Base-by-base conservation (phyloP, 441 rosid species). In the Erodium moschatum region DNA sequence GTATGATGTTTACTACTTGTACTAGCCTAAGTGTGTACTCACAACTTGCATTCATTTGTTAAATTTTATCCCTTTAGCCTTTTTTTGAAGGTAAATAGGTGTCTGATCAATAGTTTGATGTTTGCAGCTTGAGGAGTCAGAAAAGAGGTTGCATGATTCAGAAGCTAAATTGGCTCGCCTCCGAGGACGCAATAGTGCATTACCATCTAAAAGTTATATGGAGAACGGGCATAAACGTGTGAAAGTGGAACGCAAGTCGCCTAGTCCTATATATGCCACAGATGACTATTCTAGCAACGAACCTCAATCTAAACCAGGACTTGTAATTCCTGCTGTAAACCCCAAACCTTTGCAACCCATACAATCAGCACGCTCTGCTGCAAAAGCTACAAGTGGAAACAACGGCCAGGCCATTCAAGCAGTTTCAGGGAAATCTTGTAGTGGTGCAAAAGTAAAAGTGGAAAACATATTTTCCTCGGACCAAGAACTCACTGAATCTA, bases 41-140 rank as follows among this genome's bases (percentile, higher is more conserved):
- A 33, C 19, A 33, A 42, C 3, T 9, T 46, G 29, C 16, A 15
- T 35, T 68, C 24, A 31, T 44, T 58, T 42, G 33, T 33, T 65
- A 38, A 16, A 35, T 65, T 19, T 64, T 21, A 6, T 65, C 38
- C n/a, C 60, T 33, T 33, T 3, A 33, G 38, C 38, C 38, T 33
- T 33, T 33, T 33, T 9, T 24, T 44, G 16, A 3, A 7, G 66
- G 29, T 52, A 9, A 33, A 33, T 42, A 11, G 48, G 13, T 8
- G 12, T 8, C 68, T 77, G 56, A 69, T 68, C 48, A 56, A 74
- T 72, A 44, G 18, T 58, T 67, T 63, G 18, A n/a, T 74, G 44
- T 12, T 21, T 81, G 78, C 86, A 92, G 98, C 94, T 92, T 72
- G 67, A 50, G 21, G 86, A 85, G 75, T 83, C 90, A 42, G 87